Percentiles rank a stretch among this genome's conserved stretches.
These are phyloP conservation scores for Wickerhamiella allomyrinae DNA, from an alignment of 805 yeast genomes.

Conservation along the genomic window DNA sequence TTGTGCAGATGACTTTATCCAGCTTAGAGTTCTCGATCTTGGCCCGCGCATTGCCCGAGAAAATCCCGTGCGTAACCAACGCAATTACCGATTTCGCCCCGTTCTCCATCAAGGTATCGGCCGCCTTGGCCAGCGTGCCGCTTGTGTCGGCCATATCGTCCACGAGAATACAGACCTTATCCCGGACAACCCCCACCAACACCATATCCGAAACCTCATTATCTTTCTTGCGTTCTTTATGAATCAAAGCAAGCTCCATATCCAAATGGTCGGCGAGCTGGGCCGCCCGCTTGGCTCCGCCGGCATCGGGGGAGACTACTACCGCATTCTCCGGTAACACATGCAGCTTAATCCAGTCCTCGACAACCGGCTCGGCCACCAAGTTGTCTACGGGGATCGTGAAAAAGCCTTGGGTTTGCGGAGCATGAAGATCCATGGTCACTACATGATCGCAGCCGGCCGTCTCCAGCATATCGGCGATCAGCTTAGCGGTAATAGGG, in stretches of 20 bases:
- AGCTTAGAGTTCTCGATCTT: slow-evolving; percentile 56
- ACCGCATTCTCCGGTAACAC: slow-evolving; percentile 45
- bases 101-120: slow-evolving; percentile 65
- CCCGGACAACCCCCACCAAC: slow-evolving; percentile 82
- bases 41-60: slow-evolving; percentile 70
- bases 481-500: slow-evolving; percentile 86
- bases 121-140: slow-evolving; percentile 91
- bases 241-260: slow-evolving; percentile 86
- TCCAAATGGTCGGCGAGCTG: slow-evolving; percentile 85
- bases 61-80: slow-evolving; percentile 89
- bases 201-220: slow-evolving; percentile 94
- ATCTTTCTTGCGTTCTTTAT: slow-evolving; percentile 89
- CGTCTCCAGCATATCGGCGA: slow-evolving; percentile 81
- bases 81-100: slow-evolving; percentile 82
- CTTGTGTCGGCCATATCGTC: slow-evolving; percentile 99
- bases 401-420: slow-evolving; percentile 96
- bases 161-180: slow-evolving; percentile 69
- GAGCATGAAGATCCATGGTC: slow-evolving; percentile 93
- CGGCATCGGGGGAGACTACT: slow-evolving; percentile 94
- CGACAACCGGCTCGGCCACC: slow-evolving; percentile 86
- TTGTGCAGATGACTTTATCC: slow-evolving; percentile 72
- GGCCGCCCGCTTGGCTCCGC: slow-evolving; percentile 97
- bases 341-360: slow-evolving; percentile 62
- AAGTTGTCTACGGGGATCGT: slow-evolving; percentile 89
- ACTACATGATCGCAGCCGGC: slow-evolving; percentile 94